A percentile compares a stretch with the other conserved stretches of the same genome.
phyloP scores from a whole-genome alignment of 129 eudicot genomes.

The Chrysanthemum makinoi region DNA sequence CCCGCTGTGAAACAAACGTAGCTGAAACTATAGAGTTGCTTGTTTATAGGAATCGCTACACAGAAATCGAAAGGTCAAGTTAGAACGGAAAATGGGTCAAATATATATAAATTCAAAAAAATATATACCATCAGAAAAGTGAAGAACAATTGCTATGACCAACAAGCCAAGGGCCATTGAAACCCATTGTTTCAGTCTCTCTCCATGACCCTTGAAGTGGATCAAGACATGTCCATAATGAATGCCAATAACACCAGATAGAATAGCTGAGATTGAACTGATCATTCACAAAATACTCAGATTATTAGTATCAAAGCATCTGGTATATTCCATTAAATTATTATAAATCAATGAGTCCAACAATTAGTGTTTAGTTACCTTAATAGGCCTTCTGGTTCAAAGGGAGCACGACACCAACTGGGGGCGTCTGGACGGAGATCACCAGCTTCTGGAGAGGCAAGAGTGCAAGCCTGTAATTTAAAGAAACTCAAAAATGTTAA shows the following conservation, averaged over 20 bases:
- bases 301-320: too few relatives aligned
- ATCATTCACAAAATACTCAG: background rate
- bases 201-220: slow-evolving; percentile 82
- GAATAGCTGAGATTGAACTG: slow-evolving; percentile 75
- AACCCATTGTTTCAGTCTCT: slow-evolving; percentile 89
- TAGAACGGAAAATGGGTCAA: background rate
- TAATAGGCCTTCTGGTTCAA: slow-evolving; percentile 86
- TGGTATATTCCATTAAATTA: too few relatives aligned
- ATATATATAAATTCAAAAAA: background rate
- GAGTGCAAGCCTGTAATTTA: slow-evolving; percentile 66
- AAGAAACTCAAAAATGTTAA: background rate
- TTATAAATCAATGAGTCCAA: too few relatives aligned
- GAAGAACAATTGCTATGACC: slow-evolving; percentile 63
- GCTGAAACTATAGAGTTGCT: slow-evolving; percentile 85
- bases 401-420: slow-evolving; percentile 82
- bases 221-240: slow-evolving; percentile 87
- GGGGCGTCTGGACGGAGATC: slow-evolving; percentile 67
- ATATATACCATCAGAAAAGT: slow-evolving; percentile 66
- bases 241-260: slow-evolving; percentile 76
- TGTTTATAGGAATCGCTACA: slow-evolving; percentile 90
- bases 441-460: slow-evolving; percentile 61
- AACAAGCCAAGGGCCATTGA: slow-evolving; percentile 66
- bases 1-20: slow-evolving; percentile 87
- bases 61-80: background rate
- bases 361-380: slow-evolving; percentile 38